Conservation (phyloP, 108 stramenopile species). For the Epithemia pelagica region DNA sequence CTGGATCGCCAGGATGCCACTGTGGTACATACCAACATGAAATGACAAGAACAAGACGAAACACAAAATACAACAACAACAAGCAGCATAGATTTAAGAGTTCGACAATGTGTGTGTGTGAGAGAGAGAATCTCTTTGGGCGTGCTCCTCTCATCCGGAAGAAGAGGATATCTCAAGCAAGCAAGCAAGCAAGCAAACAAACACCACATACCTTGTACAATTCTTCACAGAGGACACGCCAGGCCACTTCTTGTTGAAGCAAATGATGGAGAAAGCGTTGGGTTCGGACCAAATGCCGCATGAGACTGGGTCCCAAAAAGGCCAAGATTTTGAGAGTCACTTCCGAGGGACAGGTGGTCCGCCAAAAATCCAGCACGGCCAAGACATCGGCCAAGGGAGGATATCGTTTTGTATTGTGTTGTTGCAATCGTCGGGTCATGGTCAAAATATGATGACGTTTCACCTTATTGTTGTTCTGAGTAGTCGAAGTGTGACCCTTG, state of each 20-base stretch:
- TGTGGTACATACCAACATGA: too few species aligned
- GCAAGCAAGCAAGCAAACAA: neutral
- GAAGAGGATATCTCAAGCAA: neutral
- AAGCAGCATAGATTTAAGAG: too few species aligned
- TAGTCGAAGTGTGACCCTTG: too few species aligned
- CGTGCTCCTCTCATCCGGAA: too few species aligned
- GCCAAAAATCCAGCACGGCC: constrained; percentile 22
- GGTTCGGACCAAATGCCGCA: constrained; percentile 28
- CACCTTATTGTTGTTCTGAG: too few species aligned
- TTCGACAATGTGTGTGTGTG: too few species aligned
- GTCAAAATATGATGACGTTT: neutral
- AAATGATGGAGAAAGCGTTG: constrained; percentile 57
- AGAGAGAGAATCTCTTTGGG: too few species aligned
- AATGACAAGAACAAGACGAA: too few species aligned
- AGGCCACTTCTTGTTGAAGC: constrained; percentile 47
- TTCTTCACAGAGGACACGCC: constrained; percentile 69
- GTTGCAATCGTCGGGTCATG: neutral
- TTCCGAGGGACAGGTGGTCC: constrained; percentile 41
- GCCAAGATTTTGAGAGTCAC: constrained; percentile 55
- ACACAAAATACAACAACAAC: too few species aligned
- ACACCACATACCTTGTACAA: constrained; percentile 57
- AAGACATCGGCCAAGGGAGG: neutral
- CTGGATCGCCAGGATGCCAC: constrained; percentile 54
- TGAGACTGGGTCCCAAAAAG: constrained; percentile 58
- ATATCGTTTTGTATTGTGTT: neutral